These are phyloP conservation scores for Nidularia pulvinata DNA, from an alignment of 768 basidiomycete species.

Conservation along the genomic window DNA sequence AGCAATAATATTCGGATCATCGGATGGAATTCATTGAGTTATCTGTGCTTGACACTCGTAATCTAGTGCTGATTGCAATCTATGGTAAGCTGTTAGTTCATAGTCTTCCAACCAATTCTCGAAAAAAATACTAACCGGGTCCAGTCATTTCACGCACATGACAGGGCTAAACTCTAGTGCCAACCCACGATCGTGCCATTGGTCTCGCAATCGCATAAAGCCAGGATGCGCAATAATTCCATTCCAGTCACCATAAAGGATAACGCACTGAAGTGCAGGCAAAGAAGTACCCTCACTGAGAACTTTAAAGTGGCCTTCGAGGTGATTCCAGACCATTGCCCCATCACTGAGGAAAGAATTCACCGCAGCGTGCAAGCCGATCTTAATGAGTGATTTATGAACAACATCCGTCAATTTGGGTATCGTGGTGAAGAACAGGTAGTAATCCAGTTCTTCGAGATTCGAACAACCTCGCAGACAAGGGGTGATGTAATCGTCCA, in stretches of 20 bases:
- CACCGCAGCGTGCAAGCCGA: constrained; percentile 52
- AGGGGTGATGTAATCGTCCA: constrained; percentile 42
- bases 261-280: constrained; percentile 41
- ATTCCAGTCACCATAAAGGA: constrained; percentile 57
- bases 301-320: constrained; percentile 46
- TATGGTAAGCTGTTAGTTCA: too few relatives aligned
- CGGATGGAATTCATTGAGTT: too few relatives aligned
- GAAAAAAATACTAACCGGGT: too few relatives aligned
- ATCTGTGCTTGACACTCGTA: too few relatives aligned
- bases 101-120: too few relatives aligned
- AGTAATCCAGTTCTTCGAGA: constrained; percentile 55
- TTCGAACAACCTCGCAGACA: constrained; percentile 45
- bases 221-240: constrained; percentile 31
- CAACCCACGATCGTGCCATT: constrained; percentile 29
- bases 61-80: too few relatives aligned
- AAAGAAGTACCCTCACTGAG: constrained; percentile 33
- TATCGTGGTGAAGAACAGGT: constrained; percentile 46
- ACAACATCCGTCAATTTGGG: constrained; percentile 11
- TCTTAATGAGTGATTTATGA: constrained; percentile 32
- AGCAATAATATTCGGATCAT: too few relatives aligned
- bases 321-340: constrained; percentile 32
- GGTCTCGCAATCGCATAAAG: constrained; percentile 26
- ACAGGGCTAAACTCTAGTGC: constrained; percentile 11
- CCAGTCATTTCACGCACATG: not conserved
- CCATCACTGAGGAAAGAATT: constrained; percentile 38